Evolutionary conservation across 164 flowering plant species (phyloP).

Genomic region (Nymphaea colorata): DNA sequence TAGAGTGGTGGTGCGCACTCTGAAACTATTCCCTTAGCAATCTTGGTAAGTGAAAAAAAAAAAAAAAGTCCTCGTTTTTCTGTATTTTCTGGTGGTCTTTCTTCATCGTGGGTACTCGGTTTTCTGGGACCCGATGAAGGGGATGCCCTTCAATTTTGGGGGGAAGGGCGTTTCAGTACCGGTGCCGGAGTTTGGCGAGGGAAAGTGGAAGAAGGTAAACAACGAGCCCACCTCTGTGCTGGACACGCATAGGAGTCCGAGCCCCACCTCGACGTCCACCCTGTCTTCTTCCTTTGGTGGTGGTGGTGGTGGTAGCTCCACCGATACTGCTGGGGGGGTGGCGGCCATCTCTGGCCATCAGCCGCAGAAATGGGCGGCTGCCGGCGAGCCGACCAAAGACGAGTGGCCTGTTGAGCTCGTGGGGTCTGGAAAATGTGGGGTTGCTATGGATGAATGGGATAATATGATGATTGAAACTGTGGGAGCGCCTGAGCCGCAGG

Average conservation of each 20-base stretch:
- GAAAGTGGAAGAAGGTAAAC: conserved; percentile 20
- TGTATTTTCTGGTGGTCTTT: background rate
- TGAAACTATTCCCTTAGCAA: background rate
- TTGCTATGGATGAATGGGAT: conserved; percentile 2
- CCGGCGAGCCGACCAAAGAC: conserved; percentile 17
- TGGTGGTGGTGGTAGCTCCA: conserved; percentile 21
- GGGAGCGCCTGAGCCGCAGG: background rate
- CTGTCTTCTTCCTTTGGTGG: conserved; percentile 64
- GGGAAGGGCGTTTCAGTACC: conserved; percentile 56
- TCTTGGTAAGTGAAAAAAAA: background rate
- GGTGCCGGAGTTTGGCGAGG: conserved; percentile 6
- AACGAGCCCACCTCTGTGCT: conserved; percentile 70
- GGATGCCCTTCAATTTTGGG: conserved; percentile 72
- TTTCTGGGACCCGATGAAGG: conserved; percentile 43
- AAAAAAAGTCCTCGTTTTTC: background rate
- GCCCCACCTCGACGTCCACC: conserved; percentile 65
- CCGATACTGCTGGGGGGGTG: conserved; percentile 13
- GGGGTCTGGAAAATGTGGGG: background rate
- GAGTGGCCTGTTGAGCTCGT: conserved; percentile 1
- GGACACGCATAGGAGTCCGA: conserved; percentile 54
- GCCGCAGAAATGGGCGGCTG: conserved; percentile 44
- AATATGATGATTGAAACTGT: background rate
- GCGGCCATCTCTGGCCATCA: background rate
- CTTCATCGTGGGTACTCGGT: background rate
- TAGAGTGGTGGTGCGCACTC: background rate